Conservation (phyloP, 2,329 filamentous ascomycete species). For the Alternaria alternata region DNA sequence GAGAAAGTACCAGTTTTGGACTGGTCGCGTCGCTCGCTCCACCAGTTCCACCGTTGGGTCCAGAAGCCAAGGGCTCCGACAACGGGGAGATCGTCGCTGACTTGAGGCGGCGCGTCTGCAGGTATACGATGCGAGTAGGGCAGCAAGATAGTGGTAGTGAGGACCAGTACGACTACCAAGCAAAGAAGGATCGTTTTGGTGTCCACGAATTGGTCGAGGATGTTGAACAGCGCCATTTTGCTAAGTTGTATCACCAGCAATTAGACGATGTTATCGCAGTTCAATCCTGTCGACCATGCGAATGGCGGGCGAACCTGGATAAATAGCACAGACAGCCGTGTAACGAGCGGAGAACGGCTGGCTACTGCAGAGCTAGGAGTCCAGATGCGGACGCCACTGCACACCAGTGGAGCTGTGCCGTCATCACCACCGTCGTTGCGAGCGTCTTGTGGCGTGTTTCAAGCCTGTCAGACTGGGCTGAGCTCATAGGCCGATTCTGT, state of each 20-base stretch:
- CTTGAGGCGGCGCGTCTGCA: constrained; percentile 29
- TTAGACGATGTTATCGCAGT: not conserved
- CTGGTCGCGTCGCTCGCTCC: constrained; percentile 41
- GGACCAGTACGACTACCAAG: constrained; percentile 16
- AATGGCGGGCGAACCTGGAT: not conserved
- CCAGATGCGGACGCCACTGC: not conserved
- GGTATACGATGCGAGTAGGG: constrained; percentile 31
- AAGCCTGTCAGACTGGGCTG: not conserved
- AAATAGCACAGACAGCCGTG: not conserved
- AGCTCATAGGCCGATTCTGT: not conserved
- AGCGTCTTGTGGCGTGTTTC: not conserved
- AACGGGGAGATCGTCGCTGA: constrained; percentile 49
- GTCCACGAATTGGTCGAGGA: constrained; percentile 3
- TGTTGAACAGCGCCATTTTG: constrained; percentile 23
- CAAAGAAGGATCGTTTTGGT: constrained; percentile 23
- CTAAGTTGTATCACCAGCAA: not conserved
- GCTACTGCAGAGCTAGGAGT: not conserved
- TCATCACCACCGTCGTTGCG: not conserved
- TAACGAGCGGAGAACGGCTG: not conserved
- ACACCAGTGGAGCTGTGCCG: not conserved
- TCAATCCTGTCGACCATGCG: not conserved
- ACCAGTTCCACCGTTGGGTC: constrained; percentile 57
- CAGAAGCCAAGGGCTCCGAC: constrained; percentile 59
- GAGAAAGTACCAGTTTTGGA: constrained; percentile 57
- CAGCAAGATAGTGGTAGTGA: constrained; percentile 18